Evolutionary conservation across 75 land plant species (phyloP).

Genomic region (Cryptomeria japonica): DNA sequence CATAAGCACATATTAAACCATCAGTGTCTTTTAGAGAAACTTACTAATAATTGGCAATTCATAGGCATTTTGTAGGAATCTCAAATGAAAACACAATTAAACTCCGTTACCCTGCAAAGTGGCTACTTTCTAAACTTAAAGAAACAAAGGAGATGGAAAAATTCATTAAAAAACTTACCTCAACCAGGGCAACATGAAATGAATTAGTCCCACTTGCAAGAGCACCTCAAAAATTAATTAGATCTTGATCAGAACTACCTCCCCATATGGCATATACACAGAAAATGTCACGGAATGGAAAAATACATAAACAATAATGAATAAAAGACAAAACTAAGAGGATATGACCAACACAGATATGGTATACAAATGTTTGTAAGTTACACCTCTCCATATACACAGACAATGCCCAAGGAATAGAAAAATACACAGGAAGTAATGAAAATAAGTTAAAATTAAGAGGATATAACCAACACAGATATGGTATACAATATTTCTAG

Average conservation of each 20-base stretch:
- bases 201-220: conserved; percentile 24
- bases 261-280: no score
- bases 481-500: neutral
- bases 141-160: no score
- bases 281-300: neutral
- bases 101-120: neutral
- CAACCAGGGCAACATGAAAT: conserved; percentile 72
- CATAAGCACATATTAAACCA: neutral
- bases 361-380: no score
- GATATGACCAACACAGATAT: no score
- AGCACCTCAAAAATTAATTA: conserved; percentile 16
- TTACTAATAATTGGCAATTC: conserved; percentile 71
- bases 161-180: conserved; percentile 34
- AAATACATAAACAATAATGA: neutral
- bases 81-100: neutral
- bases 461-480: neutral
- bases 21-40: neutral
- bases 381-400: no score
- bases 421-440: no score
- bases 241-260: neutral
- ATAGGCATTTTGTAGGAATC: no score
- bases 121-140: no score
- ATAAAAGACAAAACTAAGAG: no score
- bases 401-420: neutral
- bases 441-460: neutral